Base-by-base conservation (phyloP, 2,329 filamentous ascomycete species). In the Coniochaeta sp. region DNA sequence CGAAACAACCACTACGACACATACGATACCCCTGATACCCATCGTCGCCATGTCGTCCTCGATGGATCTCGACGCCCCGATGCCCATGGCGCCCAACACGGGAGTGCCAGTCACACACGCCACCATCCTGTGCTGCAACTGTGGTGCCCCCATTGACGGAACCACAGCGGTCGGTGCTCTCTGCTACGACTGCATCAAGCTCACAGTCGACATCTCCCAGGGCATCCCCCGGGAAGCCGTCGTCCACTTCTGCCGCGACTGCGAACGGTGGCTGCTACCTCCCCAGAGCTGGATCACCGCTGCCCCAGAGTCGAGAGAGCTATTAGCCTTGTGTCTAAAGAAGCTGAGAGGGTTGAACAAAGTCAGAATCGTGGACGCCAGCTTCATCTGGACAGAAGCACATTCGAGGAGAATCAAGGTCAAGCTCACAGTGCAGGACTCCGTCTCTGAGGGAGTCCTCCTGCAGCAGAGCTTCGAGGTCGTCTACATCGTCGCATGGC, bases 341-440 rank as follows among this genome's bases (percentile, higher is more conserved):
- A 95, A 94, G 69, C 72, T 99, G 57, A 79, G 88, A 57, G 91
- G 91, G 27, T 73, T 99, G 57, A 83, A 86, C 67, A 95, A 94
- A 74, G 89, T 95, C 59, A 82, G 94, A 55, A 94, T 99, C 63
- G 91, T 96, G 63, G 94, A 99, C 67, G 94, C 94, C 46, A 88
- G 84, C 62, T 99, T 97, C 66, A 88, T 97, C 65, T 99, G 94
- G 94, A 99, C 94, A 1, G 94, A 99, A 70, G 92, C 94, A 10
- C 94, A 99, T 73, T 96, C 91, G 61, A 80, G 90, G 64, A 79
- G 94, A 66, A 80, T 97, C 57, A 95, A 91, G 72, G 85, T 97
- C 68, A 96, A 96, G 75, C 86, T 99, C 68, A 97, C 94, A 1
- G 86, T 97, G 47, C 94, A 97, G 65, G 81, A 83, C 54, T 70